Evolutionary conservation across 192 early-diverging fungal genomes (phyloP).

Genomic region (Kappamyces sp.): DNA sequence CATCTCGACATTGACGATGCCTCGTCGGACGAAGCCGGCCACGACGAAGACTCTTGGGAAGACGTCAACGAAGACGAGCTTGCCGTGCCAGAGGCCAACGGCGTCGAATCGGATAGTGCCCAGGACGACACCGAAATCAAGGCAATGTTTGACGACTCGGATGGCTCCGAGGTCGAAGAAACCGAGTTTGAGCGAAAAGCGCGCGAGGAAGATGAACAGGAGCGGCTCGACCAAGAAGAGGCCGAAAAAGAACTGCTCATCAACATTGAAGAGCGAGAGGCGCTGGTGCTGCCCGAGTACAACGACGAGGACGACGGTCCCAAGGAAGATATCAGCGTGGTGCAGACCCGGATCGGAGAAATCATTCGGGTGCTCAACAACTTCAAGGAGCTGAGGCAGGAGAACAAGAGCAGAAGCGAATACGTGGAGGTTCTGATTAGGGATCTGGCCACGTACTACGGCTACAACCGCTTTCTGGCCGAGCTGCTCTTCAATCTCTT

Average conservation of each 20-base stretch:
- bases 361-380: conserved; percentile 82
- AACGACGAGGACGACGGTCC: conserved; percentile 60
- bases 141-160: conserved; percentile 36
- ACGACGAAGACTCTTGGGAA: conserved; percentile 16
- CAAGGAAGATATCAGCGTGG: conserved; percentile 60
- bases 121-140: conserved; percentile 12
- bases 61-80: conserved; percentile 26
- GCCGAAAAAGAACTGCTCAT: conserved; percentile 65
- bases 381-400: conserved; percentile 79
- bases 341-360: conserved; percentile 86
- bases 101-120: conserved; percentile 21
- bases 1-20: background rate
- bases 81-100: conserved; percentile 21
- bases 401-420: conserved; percentile 66
- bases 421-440: conserved; percentile 82
- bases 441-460: conserved; percentile 90
- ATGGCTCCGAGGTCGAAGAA: conserved; percentile 47
- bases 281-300: conserved; percentile 60
- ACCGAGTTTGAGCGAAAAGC: conserved; percentile 70
- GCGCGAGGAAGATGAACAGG: conserved; percentile 53
- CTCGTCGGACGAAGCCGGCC: conserved; percentile 16
- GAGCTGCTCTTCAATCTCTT: conserved; percentile 91
- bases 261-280: conserved; percentile 66
- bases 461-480: conserved; percentile 86
- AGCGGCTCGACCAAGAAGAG: conserved; percentile 61